phyloP scores from a whole-genome alignment of 495 filamentous ascomycete species.

The Cairneyella variabilis region DNA sequence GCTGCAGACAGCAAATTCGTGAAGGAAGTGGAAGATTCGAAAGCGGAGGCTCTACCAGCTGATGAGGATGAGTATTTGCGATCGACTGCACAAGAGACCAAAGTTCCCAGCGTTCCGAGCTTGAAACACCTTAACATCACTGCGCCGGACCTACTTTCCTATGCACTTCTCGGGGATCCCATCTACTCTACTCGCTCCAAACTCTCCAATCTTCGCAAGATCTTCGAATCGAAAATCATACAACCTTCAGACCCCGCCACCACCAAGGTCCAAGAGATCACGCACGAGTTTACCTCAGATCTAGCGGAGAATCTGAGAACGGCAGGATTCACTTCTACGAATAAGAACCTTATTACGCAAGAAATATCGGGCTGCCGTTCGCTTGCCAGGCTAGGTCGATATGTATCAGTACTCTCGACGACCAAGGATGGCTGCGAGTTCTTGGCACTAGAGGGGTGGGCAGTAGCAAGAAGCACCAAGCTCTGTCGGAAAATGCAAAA shows the following conservation, averaged over 20 bases:
- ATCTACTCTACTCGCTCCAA: not conserved
- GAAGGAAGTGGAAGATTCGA: constrained; percentile 2
- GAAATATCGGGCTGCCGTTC: not conserved
- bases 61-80: not conserved
- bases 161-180: constrained; percentile 16
- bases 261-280: constrained; percentile 8
- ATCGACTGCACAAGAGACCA: too few relatives aligned
- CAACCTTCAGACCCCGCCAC: constrained; percentile 2
- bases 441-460: not conserved
- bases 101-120: too few relatives aligned
- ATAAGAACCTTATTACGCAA: not conserved
- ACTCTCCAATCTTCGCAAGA: not conserved
- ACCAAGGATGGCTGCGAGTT: constrained; percentile 18
- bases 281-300: constrained; percentile 1
- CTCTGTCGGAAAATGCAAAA: not conserved
- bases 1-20: constrained; percentile 17
- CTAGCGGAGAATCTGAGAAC: not conserved
- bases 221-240: constrained; percentile 5
- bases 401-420: constrained; percentile 14
- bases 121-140: too few relatives aligned
- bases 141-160: constrained; percentile 15
- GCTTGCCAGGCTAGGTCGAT: not conserved
- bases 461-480: not conserved
- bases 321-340: constrained; percentile 2
- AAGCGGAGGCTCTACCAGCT: not conserved